Base-by-base conservation (phyloP, 495 filamentous ascomycete genomes). In the Aspergillus kassunensis region DNA sequence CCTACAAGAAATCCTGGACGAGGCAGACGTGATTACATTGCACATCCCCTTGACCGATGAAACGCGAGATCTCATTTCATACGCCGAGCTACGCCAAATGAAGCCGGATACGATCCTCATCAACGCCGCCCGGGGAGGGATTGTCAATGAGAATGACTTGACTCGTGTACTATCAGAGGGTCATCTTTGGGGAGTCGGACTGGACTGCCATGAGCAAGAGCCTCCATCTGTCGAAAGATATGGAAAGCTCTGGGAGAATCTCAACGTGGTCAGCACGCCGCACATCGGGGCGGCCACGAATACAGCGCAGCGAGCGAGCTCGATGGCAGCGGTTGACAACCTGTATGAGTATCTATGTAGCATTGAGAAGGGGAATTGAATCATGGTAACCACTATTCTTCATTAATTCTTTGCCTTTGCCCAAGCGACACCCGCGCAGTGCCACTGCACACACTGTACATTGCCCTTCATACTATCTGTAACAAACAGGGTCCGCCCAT, bases 41-140 rank as follows among this genome's bases (percentile, higher is more conserved):
- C 68, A 69, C 56, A 60, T 73, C 10, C 69, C 69, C 3, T 39
- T 73, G 19, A 58, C 55, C 1, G 63, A 67, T 0, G 64, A 71
- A 20, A 81, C 78, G 1, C 40, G 68, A 25, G 64, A 75, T 40
- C 56, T 81, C 45, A 70, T 86, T 35, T 70, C 69, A 0, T 66
- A 65, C 6, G 43, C 63, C 0, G 76, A 84, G 58, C 60, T 86
- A 18, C 43, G 45, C 5, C 37, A 57, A 30, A 80, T 86, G 78
- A 71, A 68, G 37, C 56, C 64, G 0, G 65, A 78, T 44, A 70
- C 74, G 0, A 64, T 84, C 11, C 24, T 86, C 6, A 67, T 83
- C 54, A 84, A 86, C 55, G 72, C 81, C 13, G 75, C 78, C 16
- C 70, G 82, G 3, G 80, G 81, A 5, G 81, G 81, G 0, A 78